phyloP scores from a whole-genome alignment of 495 filamentous ascomycete genomes.

The Podospora didyma region DNA sequence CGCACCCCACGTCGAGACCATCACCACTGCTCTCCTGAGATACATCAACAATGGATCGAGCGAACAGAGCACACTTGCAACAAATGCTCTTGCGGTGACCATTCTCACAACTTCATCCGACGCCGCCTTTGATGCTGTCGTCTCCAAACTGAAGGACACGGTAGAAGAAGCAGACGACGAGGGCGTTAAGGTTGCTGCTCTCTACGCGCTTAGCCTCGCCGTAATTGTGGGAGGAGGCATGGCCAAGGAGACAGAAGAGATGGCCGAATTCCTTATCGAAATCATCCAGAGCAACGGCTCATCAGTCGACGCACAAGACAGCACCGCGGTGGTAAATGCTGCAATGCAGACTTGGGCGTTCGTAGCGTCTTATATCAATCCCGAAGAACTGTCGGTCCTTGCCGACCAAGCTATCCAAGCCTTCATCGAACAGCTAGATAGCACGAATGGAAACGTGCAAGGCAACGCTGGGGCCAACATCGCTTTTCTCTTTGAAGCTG shows the following conservation, averaged over 20 bases:
- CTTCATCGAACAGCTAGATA: slow-evolving; percentile 86
- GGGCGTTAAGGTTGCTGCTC: slow-evolving; percentile 64
- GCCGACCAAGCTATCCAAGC: slow-evolving; percentile 75
- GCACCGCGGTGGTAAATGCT: slow-evolving; percentile 70
- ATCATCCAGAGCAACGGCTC: slow-evolving; percentile 83
- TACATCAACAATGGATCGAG: slow-evolving; percentile 69
- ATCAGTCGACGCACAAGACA: slow-evolving; percentile 69
- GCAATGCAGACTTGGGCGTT: slow-evolving; percentile 88
- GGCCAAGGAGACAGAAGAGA: slow-evolving; percentile 62
- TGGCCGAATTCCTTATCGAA: slow-evolving; percentile 80
- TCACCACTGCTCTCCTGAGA: slow-evolving; percentile 68
- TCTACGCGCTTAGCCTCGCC: slow-evolving; percentile 69
- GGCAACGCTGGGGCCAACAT: slow-evolving; percentile 87
- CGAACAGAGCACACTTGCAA: slow-evolving; percentile 64
- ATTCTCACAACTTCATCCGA: slow-evolving; percentile 70
- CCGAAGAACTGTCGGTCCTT: slow-evolving; percentile 74
- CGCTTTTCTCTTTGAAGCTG: slow-evolving; percentile 82
- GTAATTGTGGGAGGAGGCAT: slow-evolving; percentile 78
- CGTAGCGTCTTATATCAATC: slow-evolving; percentile 70
- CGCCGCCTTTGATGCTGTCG: slow-evolving; percentile 61
- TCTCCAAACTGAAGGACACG: slow-evolving; percentile 59
- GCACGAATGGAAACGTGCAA: slow-evolving; percentile 70
- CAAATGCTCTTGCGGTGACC: slow-evolving; percentile 73
- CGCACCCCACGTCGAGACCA: slow-evolving; percentile 52
- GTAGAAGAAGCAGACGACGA: slow-evolving; percentile 67